phyloP scores from a whole-genome alignment of 106 monocot species.

The Posidonia australis region DNA sequence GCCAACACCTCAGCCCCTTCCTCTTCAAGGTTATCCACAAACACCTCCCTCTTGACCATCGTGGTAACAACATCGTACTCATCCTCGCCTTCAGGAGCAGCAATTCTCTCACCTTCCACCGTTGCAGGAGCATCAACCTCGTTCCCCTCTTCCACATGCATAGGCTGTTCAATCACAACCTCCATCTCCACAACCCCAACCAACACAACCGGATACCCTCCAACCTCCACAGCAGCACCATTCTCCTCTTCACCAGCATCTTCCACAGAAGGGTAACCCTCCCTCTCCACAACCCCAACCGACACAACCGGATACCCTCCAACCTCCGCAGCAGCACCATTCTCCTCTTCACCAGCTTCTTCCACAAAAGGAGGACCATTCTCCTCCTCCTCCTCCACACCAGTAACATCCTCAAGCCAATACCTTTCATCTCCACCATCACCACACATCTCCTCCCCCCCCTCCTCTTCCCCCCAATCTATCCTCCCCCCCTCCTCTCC shows the following conservation, averaged over 20 bases:
- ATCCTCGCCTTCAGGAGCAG: neutral
- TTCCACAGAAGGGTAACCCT: neutral
- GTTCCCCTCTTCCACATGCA: neutral
- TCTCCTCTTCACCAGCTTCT: neutral
- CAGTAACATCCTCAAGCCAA: too few species aligned
- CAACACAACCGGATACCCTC: too few species aligned
- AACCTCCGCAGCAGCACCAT: too few species aligned
- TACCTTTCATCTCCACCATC: too few species aligned
- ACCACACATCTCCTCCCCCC: neutral
- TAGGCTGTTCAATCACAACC: neutral
- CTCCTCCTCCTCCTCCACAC: neutral
- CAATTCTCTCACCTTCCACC: neutral
- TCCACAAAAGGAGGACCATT: neutral
- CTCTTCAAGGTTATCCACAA: too few species aligned
- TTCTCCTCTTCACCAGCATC: neutral
- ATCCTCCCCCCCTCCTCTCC: too few species aligned
- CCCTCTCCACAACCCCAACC: neutral
- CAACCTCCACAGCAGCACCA: neutral
- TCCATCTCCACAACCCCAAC: slow-evolving; percentile 1
- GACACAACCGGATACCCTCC: neutral
- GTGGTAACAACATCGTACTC: too few species aligned
- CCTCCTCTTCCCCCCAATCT: neutral
- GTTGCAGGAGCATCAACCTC: neutral
- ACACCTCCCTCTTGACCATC: too few species aligned
- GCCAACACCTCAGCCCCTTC: neutral